Evolutionary conservation across 2,329 filamentous ascomycete genomes (phyloP).

Genomic region (Endothia cerciana): DNA sequence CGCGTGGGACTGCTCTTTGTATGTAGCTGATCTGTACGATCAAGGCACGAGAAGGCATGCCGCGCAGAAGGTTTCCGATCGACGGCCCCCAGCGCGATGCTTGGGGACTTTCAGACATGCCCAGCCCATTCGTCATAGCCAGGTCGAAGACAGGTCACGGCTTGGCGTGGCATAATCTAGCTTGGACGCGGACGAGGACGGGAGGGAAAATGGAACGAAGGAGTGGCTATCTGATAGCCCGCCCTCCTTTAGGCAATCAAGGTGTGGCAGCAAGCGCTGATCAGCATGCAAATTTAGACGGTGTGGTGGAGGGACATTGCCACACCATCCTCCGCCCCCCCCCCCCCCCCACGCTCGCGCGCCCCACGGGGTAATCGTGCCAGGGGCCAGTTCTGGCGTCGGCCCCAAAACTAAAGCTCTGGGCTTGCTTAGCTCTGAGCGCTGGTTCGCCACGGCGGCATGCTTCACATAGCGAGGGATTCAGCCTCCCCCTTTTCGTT

Average conservation of each 20-base stretch:
- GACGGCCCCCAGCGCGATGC: not conserved
- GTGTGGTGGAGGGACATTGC: not conserved
- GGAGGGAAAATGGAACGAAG: not conserved
- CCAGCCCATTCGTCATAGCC: not conserved
- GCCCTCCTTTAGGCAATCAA: not conserved
- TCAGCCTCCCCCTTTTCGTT: conserved; percentile 3
- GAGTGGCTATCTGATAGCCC: conserved; percentile 11
- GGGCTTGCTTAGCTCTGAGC: not conserved
- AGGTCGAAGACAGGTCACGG: not conserved
- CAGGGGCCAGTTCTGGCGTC: not conserved
- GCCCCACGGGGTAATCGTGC: conserved; percentile 8
- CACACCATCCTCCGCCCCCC: not conserved
- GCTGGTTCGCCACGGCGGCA: not conserved
- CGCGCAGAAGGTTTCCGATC: not conserved
- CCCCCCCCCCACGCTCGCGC: not conserved
- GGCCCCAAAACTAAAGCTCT: not conserved
- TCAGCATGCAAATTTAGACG: not conserved
- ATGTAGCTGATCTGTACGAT: no score
- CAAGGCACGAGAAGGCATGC: not conserved
- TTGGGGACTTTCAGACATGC: not conserved
- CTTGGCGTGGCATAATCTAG: not conserved
- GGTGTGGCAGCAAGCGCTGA: not conserved
- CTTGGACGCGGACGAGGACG: not conserved
- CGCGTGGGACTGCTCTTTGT: no score
- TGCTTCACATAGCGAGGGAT: not conserved